Evolutionary conservation across 1,284 basidiomycete species (phyloP).

Genomic region (Ganoderma sinense): DNA sequence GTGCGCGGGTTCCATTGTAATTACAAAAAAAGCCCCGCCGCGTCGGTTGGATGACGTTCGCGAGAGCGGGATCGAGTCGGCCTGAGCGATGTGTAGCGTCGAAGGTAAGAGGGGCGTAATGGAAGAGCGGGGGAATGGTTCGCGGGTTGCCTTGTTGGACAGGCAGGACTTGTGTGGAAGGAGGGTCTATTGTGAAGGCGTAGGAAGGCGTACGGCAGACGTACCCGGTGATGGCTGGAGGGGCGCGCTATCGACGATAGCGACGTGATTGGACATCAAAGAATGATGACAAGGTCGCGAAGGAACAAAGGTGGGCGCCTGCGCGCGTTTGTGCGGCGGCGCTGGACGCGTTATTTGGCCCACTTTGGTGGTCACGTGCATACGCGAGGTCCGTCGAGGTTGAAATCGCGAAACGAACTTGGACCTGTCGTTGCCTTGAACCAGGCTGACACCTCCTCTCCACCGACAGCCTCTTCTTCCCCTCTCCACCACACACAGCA

Average conservation of each 20-base stretch:
- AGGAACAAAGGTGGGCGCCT: conserved; percentile 20
- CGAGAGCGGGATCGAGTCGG: neutral
- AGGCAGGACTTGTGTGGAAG: conserved; percentile 11
- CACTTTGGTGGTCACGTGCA: conserved; percentile 37
- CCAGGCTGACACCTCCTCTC: conserved; percentile 37
- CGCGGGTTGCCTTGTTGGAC: neutral
- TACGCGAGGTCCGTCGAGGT: conserved; percentile 33
- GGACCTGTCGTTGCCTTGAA: conserved; percentile 31
- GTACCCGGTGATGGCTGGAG: conserved; percentile 3
- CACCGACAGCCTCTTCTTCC: conserved; percentile 28
- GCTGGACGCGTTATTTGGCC: conserved; percentile 34
- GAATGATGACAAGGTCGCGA: conserved; percentile 31
- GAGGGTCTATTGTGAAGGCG: conserved; percentile 7
- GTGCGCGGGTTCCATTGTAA: conserved; percentile 1
- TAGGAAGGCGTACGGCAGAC: conserved; percentile 19
- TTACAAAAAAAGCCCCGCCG: conserved; percentile 1
- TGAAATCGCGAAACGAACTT: conserved; percentile 38
- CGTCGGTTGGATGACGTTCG: neutral
- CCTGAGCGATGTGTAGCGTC: neutral
- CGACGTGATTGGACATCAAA: conserved; percentile 30
- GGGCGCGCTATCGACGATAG: conserved; percentile 15
- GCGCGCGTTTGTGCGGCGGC: conserved; percentile 12
- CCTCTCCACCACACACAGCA: conserved; percentile 28
- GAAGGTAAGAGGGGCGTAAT: conserved; percentile 8
- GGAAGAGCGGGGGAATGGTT: neutral